Evolutionary conservation across 768 basidiomycete species (phyloP).

Genomic region (Leucosporidium yakuticum): DNA sequence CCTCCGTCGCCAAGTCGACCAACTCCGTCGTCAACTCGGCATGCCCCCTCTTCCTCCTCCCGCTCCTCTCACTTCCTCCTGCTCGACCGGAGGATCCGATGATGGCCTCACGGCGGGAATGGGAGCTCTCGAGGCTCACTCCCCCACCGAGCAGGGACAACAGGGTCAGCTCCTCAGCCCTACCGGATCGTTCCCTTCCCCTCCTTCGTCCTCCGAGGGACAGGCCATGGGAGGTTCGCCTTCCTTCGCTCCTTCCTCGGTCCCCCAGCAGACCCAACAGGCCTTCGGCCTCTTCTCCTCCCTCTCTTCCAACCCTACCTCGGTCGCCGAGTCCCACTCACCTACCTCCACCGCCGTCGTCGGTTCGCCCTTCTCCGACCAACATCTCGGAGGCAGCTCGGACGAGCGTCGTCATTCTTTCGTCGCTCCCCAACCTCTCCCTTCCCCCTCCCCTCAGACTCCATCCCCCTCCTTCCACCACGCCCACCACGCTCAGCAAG

Average conservation of each 20-base stretch:
- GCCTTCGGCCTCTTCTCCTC: neutral
- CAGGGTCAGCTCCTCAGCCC: too few relatives aligned
- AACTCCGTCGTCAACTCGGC: slow-evolving; percentile 75
- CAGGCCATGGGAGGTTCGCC: too few relatives aligned
- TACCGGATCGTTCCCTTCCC: neutral
- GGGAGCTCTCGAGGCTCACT: neutral
- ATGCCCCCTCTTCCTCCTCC: slow-evolving; percentile 48
- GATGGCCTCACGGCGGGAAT: too few relatives aligned
- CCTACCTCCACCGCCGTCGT: neutral
- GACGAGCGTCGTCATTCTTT: neutral
- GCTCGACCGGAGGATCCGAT: neutral
- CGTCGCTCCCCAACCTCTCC: neutral
- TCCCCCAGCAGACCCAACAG: neutral
- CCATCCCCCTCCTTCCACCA: neutral
- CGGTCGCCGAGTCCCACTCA: neutral
- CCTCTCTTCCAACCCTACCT: neutral
- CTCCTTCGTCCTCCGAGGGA: neutral
- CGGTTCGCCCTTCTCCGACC: neutral
- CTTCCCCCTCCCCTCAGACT: neutral
- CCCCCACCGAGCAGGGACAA: neutral
- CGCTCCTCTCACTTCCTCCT: slow-evolving; percentile 10
- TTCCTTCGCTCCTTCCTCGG: neutral
- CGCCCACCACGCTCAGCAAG: neutral
- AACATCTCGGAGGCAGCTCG: neutral
- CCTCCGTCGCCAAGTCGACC: slow-evolving; percentile 83